Percentiles rank a stretch among this genome's conserved stretches.
Conservation (phyloP, 2,329 filamentous ascomycete species). For the Corinectria fuckeliana region DNA sequence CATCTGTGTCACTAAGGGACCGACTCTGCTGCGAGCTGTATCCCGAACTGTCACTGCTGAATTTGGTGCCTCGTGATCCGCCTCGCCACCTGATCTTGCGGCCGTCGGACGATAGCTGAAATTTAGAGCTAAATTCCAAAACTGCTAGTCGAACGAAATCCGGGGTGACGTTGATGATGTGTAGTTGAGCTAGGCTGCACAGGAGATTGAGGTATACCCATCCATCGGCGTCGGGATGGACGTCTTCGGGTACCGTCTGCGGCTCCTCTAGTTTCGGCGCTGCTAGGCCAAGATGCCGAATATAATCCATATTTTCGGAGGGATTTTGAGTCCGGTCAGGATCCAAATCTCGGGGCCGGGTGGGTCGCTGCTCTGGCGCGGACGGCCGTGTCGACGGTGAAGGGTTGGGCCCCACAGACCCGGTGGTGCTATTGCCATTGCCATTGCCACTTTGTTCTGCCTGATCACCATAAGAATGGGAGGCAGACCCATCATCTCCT, state of each 20-base stretch:
- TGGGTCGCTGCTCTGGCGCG: constrained; percentile 75
- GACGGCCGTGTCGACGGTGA: constrained; percentile 50
- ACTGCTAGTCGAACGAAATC: constrained; percentile 79
- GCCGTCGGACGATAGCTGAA: constrained; percentile 79
- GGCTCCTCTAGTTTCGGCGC: constrained; percentile 61
- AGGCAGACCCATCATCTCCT: constrained; percentile 52
- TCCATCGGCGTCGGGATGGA: constrained; percentile 69
- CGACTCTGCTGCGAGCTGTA: constrained; percentile 55
- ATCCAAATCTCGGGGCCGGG: constrained; percentile 77
- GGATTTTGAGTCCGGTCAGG: constrained; percentile 78
- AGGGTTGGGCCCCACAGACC: constrained; percentile 42
- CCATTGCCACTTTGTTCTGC: constrained; percentile 51
- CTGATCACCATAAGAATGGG: constrained; percentile 57
- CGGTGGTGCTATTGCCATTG: constrained; percentile 42
- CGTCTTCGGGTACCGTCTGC: constrained; percentile 49
- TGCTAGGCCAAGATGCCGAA: constrained; percentile 73
- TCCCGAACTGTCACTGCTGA: constrained; percentile 68
- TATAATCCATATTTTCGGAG: constrained; percentile 79
- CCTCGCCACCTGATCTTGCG: constrained; percentile 83
- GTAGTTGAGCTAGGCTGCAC: constrained; percentile 81
- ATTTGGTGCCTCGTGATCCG: constrained; percentile 67
- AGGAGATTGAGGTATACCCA: constrained; percentile 86
- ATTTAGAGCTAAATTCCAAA: constrained; percentile 71
- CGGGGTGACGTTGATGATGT: constrained; percentile 82
- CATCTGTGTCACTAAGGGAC: constrained; percentile 57